Conservation (phyloP, 306 rosid species). For the Ormosia semicastrata region DNA sequence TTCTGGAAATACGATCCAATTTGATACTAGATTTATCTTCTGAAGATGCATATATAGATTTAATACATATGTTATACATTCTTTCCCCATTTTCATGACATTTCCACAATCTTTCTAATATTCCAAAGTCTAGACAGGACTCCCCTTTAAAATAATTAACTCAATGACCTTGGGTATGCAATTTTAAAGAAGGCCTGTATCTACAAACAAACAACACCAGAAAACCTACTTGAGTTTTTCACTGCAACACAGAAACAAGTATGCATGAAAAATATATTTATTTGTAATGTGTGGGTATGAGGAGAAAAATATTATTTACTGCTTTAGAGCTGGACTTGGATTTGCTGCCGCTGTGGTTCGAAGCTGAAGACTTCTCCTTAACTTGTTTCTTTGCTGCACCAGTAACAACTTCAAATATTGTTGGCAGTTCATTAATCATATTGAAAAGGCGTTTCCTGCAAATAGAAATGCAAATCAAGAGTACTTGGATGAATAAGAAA, state of each 20-base stretch:
- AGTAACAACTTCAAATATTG: slow-evolving; percentile 81
- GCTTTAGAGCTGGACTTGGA: slow-evolving; percentile 69
- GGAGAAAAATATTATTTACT: slow-evolving; percentile 41
- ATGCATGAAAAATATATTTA: slow-evolving; percentile 12
- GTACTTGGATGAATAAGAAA: slow-evolving; percentile 15
- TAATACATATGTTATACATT: background rate
- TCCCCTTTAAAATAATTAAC: background rate
- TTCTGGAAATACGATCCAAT: background rate
- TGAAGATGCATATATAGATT: background rate
- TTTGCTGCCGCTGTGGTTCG: slow-evolving; percentile 74
- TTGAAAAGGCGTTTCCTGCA: slow-evolving; percentile 82
- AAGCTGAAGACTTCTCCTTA: slow-evolving; percentile 78
- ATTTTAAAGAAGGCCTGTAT: background rate
- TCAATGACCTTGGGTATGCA: background rate
- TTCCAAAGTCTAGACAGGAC: background rate
- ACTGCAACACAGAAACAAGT: background rate
- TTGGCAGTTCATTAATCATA: slow-evolving; percentile 84
- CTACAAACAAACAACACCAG: slow-evolving; percentile 3
- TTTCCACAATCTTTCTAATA: background rate
- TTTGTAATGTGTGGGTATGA: background rate
- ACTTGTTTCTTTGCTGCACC: slow-evolving; percentile 76
- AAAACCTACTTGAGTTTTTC: slow-evolving; percentile 5
- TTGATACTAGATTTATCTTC: background rate
- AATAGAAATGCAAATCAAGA: slow-evolving; percentile 5
- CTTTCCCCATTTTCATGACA: background rate